These are phyloP conservation scores for Decorospora gaudefroyi DNA, from an alignment of 2,329 filamentous ascomycete genomes.

Conservation along the genomic window DNA sequence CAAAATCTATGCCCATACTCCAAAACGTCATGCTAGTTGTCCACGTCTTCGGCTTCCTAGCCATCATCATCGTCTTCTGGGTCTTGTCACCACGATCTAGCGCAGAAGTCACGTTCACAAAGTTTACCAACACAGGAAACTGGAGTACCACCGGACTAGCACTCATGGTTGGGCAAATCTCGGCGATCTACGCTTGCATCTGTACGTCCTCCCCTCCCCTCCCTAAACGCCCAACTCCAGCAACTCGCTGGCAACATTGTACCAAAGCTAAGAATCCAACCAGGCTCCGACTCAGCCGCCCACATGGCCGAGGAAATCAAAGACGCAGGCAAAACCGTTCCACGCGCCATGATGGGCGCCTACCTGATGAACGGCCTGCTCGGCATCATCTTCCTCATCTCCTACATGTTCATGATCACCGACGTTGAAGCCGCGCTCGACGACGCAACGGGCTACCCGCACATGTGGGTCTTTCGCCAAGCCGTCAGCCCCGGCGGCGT, in stretches of 20 bases:
- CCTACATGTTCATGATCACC: slow-evolving; percentile 44
- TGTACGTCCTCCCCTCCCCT: no score
- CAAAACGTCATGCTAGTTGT: slow-evolving; percentile 46
- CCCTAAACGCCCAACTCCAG: no score
- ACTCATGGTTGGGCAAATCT: slow-evolving; percentile 50
- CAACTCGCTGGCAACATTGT: not conserved
- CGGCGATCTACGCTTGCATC: slow-evolving; percentile 43
- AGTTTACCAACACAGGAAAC: slow-evolving; percentile 46
- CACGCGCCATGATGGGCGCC: slow-evolving; percentile 49
- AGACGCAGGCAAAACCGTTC: slow-evolving; percentile 49
- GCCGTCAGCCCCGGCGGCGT: slow-evolving; percentile 35
- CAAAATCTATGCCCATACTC: slow-evolving; percentile 40
- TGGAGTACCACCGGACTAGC: slow-evolving; percentile 49
- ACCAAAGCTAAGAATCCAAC: not conserved
- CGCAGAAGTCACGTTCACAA: slow-evolving; percentile 38
- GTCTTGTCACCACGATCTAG: slow-evolving; percentile 39
- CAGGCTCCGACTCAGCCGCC: slow-evolving; percentile 49
- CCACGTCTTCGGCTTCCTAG: slow-evolving; percentile 54
- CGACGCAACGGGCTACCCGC: slow-evolving; percentile 39
- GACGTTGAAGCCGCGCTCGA: slow-evolving; percentile 37
- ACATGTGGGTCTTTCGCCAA: slow-evolving; percentile 44
- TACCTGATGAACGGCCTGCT: slow-evolving; percentile 49
- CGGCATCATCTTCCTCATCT: slow-evolving; percentile 43
- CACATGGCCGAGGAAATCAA: slow-evolving; percentile 54
- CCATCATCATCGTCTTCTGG: slow-evolving; percentile 50